Evolutionary conservation across 1,139 yeast species (phyloP), one percentile per base, ranked within the genome.

Genomic region (Magnusiomyces sp.): DNA sequence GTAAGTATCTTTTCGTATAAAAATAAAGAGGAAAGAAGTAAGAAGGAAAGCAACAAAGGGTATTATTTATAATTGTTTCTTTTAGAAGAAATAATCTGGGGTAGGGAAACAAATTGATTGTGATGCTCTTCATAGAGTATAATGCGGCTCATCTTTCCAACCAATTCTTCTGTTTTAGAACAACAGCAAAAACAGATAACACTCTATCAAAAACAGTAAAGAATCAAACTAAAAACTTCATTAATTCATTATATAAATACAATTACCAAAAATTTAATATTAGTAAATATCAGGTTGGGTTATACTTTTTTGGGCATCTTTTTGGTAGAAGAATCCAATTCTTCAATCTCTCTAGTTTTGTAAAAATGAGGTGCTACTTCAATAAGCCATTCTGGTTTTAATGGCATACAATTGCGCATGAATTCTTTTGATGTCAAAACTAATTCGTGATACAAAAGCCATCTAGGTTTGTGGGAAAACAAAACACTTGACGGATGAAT

Each of bases 361-460:
- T 67, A 77, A 58, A 73, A 80, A 59, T 83, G 89, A 9, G 84
- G 82, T 1, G 86, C 87, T 58, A 78, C 71, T 55, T 82, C 86
- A 3, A 62, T 61, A 40, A 84, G 62, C 87, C 88, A 81, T 50
- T 75, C 80, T 2, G 79, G 80, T 44, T 81, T 76, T 4, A 92
- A 71, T 0, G 83, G 78, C 74, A 88, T 75, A 62, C 95, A 86
- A 57, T 84, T 88, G 50, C 97, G 70, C 87, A 92, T 86, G 63
- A 79, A 92, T 69, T 90, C 97, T 63, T 83, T 86, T 45, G 87
- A 78, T 0, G 98, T 92, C 38, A 86, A 69, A 41, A 92, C 92
- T 59, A 92, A 71, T 60, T 90, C 97, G 60, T 89, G 86, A 63
- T 88, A 92, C 23, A 92, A 66, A 1, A 92, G 64, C 61, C 80